Evolutionary conservation across 2,329 filamentous ascomycete species (phyloP).

Genomic region (Exophiala dermatitidis): DNA sequence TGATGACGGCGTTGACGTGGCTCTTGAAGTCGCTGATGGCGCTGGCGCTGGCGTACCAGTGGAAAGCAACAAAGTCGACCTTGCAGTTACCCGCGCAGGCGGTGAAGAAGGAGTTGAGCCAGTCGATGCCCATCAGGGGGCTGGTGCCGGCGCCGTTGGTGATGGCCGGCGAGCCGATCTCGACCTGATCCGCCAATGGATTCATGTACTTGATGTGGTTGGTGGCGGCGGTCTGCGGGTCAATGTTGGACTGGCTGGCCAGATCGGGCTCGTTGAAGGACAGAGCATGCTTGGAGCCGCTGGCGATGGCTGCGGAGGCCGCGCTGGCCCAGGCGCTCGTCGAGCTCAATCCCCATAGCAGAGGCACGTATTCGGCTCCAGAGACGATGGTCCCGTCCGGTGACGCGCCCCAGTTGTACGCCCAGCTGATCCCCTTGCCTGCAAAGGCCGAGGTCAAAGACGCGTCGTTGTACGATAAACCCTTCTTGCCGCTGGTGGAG

Average conservation of each 20-base stretch:
- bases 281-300: conserved; percentile 35
- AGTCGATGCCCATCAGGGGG: no score
- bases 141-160: conserved; percentile 37
- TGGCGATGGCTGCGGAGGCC: conserved; percentile 28
- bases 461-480: conserved; percentile 38
- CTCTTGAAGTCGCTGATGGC: conserved; percentile 33
- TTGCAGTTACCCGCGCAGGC: conserved; percentile 39
- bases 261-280: conserved; percentile 45
- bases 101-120: no score
- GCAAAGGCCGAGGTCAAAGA: conserved; percentile 31
- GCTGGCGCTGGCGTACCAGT: conserved; percentile 38
- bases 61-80: conserved; percentile 38
- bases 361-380: conserved; percentile 39
- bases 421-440: conserved; percentile 35
- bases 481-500: conserved; percentile 29
- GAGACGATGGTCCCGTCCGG: conserved; percentile 30
- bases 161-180: conserved; percentile 38
- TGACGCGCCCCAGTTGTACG: conserved; percentile 40
- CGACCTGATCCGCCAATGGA: conserved; percentile 32
- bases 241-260: conserved; percentile 35
- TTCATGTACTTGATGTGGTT: conserved; percentile 36
- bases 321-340: conserved; percentile 33
- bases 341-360: conserved; percentile 38
- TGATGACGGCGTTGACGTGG: conserved; percentile 34
- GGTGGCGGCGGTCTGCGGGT: conserved; percentile 33